Base-by-base conservation (phyloP, 805 yeast genomes). In the Yarrowia porcina region DNA sequence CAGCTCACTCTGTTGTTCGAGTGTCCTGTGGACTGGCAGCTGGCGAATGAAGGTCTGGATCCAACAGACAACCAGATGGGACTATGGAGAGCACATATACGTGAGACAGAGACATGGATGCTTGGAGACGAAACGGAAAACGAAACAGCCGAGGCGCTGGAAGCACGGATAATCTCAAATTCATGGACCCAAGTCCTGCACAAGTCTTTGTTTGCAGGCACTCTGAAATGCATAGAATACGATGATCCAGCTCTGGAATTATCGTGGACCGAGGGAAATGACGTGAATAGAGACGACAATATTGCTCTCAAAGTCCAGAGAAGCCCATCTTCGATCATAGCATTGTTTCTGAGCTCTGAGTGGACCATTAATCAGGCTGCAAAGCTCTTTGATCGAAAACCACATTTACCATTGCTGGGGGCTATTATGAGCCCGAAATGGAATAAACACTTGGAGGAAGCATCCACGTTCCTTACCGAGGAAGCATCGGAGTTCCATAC, bases 141-240 rank as follows among this genome's bases (percentile, higher is more conserved):
- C 30, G 32, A 25, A 23, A 25, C 44, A 17, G 42, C 44, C 25
- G 59, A 52, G 44, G 18, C n/a, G 13, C 25, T 52, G 25, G 59
- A 52, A 17, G 9, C 33, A 3, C 13, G n/a, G 13, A 15, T 52
- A n/a, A 10, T 4, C 10, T n/a, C 59, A 12, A 52, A 52, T n/a
- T 17, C 12, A 11, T 17, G 11, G 30, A 21, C 59, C 3, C 61
- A 56, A 39, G 61, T 56, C 21, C 17, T 56, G 7, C 61, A 56
- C 28, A 39, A 39, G 49, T 15, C 36, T 10, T 32, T 56, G 23
- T 56, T 56, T 32, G 47, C 61, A 2, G 61, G 61, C 23, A 56
- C 61, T 13, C 61, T 56, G 30, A 56, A 56, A 56, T 39, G 61
- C 49, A 39, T 56, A 13, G 61, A 56, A 20, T 30, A 18, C 39